These are phyloP conservation scores for Clarireedia hainanense DNA, from an alignment of 2,329 filamentous ascomycete genomes.

Conservation along the genomic window DNA sequence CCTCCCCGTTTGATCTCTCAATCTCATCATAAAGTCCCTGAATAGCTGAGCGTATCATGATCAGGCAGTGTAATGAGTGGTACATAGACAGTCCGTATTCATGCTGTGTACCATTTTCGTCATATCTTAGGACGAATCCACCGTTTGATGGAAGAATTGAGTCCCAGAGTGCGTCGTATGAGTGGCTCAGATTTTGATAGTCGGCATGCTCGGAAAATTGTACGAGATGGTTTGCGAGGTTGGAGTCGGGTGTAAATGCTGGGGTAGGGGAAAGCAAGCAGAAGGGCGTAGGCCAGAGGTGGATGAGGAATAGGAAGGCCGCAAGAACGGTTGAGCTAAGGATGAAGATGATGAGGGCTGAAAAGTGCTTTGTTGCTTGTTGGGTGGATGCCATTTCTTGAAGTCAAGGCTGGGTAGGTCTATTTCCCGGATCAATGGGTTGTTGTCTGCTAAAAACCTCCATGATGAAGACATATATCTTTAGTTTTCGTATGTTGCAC, in stretches of 20 bases:
- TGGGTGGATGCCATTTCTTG: neutral
- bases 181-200: slow-evolving; percentile 4
- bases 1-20: neutral
- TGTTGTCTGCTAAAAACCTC: neutral
- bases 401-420: neutral
- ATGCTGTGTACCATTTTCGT: neutral
- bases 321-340: neutral
- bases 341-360: neutral
- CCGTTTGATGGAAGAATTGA: neutral
- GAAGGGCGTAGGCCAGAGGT: neutral
- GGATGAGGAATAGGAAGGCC: neutral
- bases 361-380: neutral
- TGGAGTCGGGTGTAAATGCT: neutral
- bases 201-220: neutral
- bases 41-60: slow-evolving; percentile 1
- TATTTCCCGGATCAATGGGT: neutral
- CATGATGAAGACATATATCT: no score
- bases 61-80: slow-evolving; percentile 4
- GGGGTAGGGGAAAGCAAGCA: neutral
- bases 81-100: slow-evolving; percentile 4
- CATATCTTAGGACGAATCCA: neutral
- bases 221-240: neutral
- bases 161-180: neutral
- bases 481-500: no score
- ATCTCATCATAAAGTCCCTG: slow-evolving; percentile 5